Percentiles rank a stretch among this genome's conserved stretches.
Evolutionary conservation across 306 rosid species (phyloP).

Genomic region (Biancaea sappan): DNA sequence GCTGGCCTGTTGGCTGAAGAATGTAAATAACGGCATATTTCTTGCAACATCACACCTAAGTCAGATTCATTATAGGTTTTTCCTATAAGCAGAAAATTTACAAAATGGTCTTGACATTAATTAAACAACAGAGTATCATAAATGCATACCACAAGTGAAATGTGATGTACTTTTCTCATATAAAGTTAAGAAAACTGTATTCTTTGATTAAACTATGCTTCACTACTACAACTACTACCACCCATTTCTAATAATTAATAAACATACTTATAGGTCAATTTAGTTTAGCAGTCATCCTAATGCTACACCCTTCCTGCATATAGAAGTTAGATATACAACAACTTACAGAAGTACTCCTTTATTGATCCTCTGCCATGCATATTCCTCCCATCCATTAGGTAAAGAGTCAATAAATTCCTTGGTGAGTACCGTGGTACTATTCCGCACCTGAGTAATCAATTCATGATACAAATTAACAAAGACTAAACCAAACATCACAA

Average conservation of each 20-base stretch:
- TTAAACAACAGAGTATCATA: slow-evolving; percentile 18
- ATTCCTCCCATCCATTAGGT: slow-evolving; percentile 98
- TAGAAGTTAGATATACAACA: slow-evolving; percentile 24
- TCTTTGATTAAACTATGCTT: background rate
- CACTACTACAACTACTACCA: background rate
- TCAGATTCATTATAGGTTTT: background rate
- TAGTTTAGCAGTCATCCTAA: slow-evolving; percentile 1
- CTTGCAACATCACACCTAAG: slow-evolving; percentile 1
- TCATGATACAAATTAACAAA: slow-evolving; percentile 48
- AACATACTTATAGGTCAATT: slow-evolving; percentile 20
- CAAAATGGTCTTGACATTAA: background rate
- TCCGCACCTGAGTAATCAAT: slow-evolving; percentile 87
- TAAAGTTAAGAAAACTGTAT: background rate
- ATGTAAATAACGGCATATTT: background rate
- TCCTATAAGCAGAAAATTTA: slow-evolving; percentile 4
- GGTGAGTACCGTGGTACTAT: slow-evolving; percentile 92
- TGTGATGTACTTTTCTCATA: slow-evolving; percentile 10
- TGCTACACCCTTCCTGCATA: slow-evolving; percentile 4
- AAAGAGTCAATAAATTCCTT: slow-evolving; percentile 88
- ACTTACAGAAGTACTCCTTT: slow-evolving; percentile 89
- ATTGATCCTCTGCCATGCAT: slow-evolving; percentile 98
- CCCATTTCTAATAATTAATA: slow-evolving; percentile 25
- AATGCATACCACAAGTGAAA: slow-evolving; percentile 11
- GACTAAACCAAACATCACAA: slow-evolving; percentile 43
- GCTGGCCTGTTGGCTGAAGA: slow-evolving; percentile 12